Evolutionary conservation across 202 grass and related monocot genomes (phyloP).

Genomic region (Carex arenaria): DNA sequence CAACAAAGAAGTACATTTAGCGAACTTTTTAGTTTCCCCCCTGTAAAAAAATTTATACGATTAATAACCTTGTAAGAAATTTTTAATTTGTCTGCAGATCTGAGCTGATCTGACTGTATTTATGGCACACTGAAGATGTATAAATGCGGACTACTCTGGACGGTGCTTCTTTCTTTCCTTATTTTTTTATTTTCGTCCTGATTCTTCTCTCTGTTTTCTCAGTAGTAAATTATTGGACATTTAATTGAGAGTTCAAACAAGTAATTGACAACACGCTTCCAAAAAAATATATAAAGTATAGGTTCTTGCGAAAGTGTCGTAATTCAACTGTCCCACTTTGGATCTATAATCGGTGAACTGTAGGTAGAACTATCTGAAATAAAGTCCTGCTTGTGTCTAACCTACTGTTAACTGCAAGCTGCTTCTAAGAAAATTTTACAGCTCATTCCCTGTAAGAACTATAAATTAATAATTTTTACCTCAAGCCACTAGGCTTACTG

Average conservation of each 20-base stretch:
- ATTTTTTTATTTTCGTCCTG: background rate
- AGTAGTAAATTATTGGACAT: background rate
- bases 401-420: background rate
- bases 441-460: background rate
- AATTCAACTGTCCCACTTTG: background rate
- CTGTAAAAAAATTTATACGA: background rate
- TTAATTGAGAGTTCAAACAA: slow-evolving; percentile 5
- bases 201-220: background rate
- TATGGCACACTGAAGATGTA: slow-evolving; percentile 18
- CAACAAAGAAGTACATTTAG: background rate
- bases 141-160: slow-evolving; percentile 18
- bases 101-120: slow-evolving; percentile 22
- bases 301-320: background rate
- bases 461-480: background rate
- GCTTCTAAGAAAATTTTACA: background rate
- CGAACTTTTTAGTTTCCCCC: background rate
- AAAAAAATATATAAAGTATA: background rate
- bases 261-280: background rate
- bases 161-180: background rate
- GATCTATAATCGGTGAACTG: background rate
- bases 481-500: too few species aligned
- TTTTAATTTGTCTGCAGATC: background rate
- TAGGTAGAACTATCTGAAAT: slow-evolving; percentile 1
- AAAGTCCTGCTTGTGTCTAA: background rate
- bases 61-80: background rate